Evolutionary conservation across 2,329 filamentous ascomycete species (phyloP).

Genomic region (Aspergillus latus): DNA sequence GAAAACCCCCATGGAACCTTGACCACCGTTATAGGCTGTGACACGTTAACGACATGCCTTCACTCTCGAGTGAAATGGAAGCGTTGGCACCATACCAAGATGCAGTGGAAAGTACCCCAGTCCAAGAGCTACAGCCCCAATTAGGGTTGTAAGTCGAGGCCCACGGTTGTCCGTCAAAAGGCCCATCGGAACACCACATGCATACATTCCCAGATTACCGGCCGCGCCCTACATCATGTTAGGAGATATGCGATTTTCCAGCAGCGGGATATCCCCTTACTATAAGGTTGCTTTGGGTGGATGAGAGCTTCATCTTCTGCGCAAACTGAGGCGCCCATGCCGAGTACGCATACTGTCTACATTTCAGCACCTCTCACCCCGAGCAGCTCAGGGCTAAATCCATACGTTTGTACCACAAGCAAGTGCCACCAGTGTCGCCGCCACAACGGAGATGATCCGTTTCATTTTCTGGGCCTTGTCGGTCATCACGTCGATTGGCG

Average conservation of each 20-base stretch:
- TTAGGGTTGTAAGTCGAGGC: constrained; percentile 73
- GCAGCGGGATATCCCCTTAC: constrained; percentile 54
- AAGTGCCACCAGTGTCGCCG: constrained; percentile 79
- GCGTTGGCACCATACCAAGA: constrained; percentile 40
- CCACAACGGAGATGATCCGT: constrained; percentile 78
- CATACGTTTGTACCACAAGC: constrained; percentile 88
- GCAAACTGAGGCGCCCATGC: constrained; percentile 97
- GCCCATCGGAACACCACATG: constrained; percentile 82
- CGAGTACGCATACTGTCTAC: constrained; percentile 85
- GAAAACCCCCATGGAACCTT: constrained; percentile 55
- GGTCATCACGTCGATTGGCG: constrained; percentile 26
- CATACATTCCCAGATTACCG: constrained; percentile 81
- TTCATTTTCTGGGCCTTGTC: constrained; percentile 43
- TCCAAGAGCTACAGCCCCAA: constrained; percentile 72
- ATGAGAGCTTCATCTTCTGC: constrained; percentile 77
- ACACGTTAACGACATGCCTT: constrained; percentile 11
- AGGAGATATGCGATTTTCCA: neutral
- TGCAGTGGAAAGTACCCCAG: constrained; percentile 85
- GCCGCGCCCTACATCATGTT: constrained; percentile 49
- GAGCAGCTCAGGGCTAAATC: constrained; percentile 7
- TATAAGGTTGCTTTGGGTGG: constrained; percentile 92
- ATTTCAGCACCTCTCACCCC: constrained; percentile 17
- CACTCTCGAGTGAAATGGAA: too few species aligned
- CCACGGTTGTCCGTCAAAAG: constrained; percentile 82
- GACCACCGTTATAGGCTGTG: constrained; percentile 68